Percentiles rank a stretch among this genome's conserved stretches.
Conservation (phyloP, 108 stramenopile genomes). For the Poteriospumella lacustris region DNA sequence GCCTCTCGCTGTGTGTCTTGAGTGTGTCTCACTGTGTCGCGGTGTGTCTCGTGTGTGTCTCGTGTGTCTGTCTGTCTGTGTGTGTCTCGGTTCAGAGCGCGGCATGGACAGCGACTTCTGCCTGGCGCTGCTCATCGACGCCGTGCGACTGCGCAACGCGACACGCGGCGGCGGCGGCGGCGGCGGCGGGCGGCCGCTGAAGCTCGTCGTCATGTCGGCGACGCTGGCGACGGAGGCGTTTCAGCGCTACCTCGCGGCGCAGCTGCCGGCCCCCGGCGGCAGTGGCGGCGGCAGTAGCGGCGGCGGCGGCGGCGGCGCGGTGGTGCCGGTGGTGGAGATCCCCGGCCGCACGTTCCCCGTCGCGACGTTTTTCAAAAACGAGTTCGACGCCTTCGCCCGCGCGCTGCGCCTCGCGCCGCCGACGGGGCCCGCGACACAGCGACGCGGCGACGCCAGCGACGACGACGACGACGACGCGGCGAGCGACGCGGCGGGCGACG, state of each 20-base stretch:
- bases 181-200: neutral
- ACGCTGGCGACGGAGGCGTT: constrained; percentile 57
- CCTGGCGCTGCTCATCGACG: neutral
- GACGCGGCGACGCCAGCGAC: neutral
- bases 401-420: neutral
- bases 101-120: constrained; percentile 26
- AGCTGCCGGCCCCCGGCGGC: neutral
- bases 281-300: neutral
- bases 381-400: neutral
- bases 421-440: neutral
- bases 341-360: constrained; percentile 48
- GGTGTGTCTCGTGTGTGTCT: too few relatives aligned
- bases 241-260: constrained; percentile 50
- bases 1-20: too few relatives aligned
- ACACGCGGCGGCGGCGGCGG: too few relatives aligned
- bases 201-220: constrained; percentile 26
- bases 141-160: neutral
- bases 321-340: constrained; percentile 41
- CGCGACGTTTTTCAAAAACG: constrained; percentile 26
- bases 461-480: too few relatives aligned
- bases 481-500: too few relatives aligned
- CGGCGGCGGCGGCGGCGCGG: neutral
- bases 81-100: neutral
- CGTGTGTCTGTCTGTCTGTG: too few relatives aligned
- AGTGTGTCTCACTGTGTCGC: too few relatives aligned